Evolutionary conservation across 306 rosid genomes (phyloP).

Genomic region (Cotoneaster glaucophyllus): DNA sequence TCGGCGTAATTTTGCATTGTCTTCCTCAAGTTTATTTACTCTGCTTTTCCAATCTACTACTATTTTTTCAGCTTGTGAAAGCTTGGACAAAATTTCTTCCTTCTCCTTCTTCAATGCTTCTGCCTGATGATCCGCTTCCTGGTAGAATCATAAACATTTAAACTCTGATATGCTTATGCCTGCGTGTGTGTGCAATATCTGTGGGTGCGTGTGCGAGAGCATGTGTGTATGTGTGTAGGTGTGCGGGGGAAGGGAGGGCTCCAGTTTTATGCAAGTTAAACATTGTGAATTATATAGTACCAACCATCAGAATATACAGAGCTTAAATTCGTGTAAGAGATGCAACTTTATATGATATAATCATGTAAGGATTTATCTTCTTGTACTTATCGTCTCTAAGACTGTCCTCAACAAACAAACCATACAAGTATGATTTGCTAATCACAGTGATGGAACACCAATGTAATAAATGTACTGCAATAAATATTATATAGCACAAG

Average conservation of each 20-base stretch:
- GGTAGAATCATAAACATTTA: constrained; percentile 15
- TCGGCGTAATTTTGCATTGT: constrained; percentile 77
- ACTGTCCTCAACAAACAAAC: background rate
- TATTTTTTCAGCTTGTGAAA: constrained; percentile 64
- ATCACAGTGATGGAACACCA: background rate
- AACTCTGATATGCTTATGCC: background rate
- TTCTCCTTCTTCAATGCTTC: constrained; percentile 51
- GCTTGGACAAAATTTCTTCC: constrained; percentile 64
- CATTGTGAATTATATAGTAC: background rate
- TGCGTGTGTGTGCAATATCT: background rate
- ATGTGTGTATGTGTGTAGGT: no score
- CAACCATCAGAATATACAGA: background rate
- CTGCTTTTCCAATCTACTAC: constrained; percentile 77
- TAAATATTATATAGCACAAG: background rate
- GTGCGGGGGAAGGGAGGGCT: background rate
- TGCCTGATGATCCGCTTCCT: constrained; percentile 65
- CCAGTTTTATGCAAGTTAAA: background rate
- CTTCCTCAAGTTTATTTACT: constrained; percentile 88
- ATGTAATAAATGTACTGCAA: background rate
- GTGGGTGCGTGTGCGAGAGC: background rate
- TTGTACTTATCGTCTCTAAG: background rate
- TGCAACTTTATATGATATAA: background rate
- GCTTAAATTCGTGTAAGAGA: background rate
- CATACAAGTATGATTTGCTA: background rate
- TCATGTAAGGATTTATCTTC: background rate